These are phyloP conservation scores for Oryza glumipatula DNA, from an alignment of 176 grass and related monocot genomes.

Conservation along the genomic window DNA sequence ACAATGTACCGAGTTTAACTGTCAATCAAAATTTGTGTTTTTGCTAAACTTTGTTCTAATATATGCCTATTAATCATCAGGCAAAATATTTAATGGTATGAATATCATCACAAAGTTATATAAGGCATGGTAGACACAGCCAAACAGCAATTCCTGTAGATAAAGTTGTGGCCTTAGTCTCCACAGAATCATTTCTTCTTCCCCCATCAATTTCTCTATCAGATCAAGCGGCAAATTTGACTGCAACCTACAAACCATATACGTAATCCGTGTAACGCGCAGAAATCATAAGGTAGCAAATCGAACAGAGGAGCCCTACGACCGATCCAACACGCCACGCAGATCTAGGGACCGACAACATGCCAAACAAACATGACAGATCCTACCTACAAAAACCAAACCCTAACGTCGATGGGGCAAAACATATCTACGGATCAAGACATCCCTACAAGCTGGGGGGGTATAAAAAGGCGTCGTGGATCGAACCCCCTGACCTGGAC, in stretches of 20 bases:
- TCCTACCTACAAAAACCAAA: constrained; percentile 31
- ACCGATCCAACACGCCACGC: background rate
- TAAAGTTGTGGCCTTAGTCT: background rate
- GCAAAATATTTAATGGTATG: background rate
- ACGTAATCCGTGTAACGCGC: too few relatives aligned
- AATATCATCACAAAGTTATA: background rate
- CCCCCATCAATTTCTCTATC: background rate
- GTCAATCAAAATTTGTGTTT: background rate
- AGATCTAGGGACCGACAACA: constrained; percentile 13
- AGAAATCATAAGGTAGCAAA: background rate
- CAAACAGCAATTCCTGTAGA: background rate
- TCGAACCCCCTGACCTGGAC: constrained; percentile 64
- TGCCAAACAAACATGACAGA: constrained; percentile 17
- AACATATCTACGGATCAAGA: background rate
- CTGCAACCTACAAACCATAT: background rate
- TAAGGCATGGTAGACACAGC: background rate
- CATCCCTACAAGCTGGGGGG: too few relatives aligned
- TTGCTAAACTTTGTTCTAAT: background rate
- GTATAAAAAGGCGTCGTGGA: background rate
- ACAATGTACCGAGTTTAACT: background rate
- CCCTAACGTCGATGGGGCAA: constrained; percentile 5
- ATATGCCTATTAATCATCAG: background rate
- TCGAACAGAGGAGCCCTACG: background rate
- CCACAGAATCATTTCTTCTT: background rate
- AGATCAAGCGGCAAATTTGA: constrained; percentile 9